phyloP scores from a whole-genome alignment of 345 rosid genomes.

The Eucalyptus sp. region DNA sequence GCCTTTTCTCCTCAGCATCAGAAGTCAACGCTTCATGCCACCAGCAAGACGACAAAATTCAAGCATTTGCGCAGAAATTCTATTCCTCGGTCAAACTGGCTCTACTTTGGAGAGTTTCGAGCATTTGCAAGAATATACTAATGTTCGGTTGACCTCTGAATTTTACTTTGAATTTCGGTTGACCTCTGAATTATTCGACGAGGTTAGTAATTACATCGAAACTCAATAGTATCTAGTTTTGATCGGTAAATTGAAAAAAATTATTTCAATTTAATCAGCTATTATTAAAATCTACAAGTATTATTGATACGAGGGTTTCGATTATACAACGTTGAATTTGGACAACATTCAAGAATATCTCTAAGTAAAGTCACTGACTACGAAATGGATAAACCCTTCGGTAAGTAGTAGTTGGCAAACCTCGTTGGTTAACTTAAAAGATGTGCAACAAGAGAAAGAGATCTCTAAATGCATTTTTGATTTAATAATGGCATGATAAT shows the following conservation, averaged over 20 bases:
- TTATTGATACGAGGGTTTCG: fast-evolving
- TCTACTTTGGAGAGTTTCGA: background rate
- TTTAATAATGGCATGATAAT: background rate
- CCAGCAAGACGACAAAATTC: background rate
- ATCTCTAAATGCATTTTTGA: background rate
- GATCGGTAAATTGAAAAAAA: background rate
- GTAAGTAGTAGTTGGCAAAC: background rate
- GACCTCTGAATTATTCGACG: background rate
- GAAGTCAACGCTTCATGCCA: background rate
- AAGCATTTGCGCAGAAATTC: background rate
- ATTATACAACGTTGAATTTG: background rate
- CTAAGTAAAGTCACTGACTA: fast-evolving
- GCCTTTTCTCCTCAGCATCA: background rate
- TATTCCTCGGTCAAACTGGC: background rate
- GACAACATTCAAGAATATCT: background rate
- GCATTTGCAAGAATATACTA: background rate
- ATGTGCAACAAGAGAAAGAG: background rate
- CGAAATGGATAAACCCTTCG: background rate
- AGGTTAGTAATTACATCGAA: background rate
- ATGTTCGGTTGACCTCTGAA: background rate
- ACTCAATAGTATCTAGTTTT: background rate
- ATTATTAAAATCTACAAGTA: background rate
- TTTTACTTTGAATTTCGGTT: background rate
- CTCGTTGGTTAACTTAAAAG: background rate
- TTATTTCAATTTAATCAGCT: background rate